These are phyloP conservation scores for Cucumis sativus DNA, from an alignment of 306 rosid genomes.

Conservation along the genomic window DNA sequence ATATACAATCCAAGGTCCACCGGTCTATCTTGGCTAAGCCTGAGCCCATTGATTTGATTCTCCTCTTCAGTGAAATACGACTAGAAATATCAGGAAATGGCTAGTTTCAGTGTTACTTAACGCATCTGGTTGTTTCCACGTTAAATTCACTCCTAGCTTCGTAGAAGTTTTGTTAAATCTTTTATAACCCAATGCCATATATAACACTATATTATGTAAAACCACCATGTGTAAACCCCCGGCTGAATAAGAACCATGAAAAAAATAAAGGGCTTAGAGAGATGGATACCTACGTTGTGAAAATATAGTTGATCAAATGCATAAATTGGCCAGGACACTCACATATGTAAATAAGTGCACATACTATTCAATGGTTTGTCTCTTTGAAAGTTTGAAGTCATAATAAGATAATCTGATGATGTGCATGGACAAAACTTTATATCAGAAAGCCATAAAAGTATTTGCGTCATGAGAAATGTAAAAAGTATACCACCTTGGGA, in stretches of 20 bases:
- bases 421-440: not conserved
- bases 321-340: too few relatives aligned
- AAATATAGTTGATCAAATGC: too few relatives aligned
- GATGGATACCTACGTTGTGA: too few relatives aligned
- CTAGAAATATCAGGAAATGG: not conserved
- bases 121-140: not conserved
- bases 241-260: too few relatives aligned
- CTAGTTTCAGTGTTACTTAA: not conserved
- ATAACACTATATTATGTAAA: not conserved
- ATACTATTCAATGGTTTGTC: not conserved
- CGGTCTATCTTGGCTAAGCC: not conserved
- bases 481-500: conserved; percentile 22
- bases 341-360: too few relatives aligned
- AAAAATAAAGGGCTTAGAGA: too few relatives aligned
- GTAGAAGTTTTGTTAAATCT: not conserved
- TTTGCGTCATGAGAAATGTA: not conserved
- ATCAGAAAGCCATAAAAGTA: not conserved
- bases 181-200: not conserved
- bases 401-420: not conserved
- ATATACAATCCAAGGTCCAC: not conserved
- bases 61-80: not conserved
- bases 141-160: not conserved
- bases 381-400: not conserved
- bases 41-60: not conserved
- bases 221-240: too few relatives aligned